Percentiles rank a stretch among this genome's conserved stretches.
Evolutionary conservation across 2,329 filamentous ascomycete species (phyloP).

Genomic region (Cadophora sp.): DNA sequence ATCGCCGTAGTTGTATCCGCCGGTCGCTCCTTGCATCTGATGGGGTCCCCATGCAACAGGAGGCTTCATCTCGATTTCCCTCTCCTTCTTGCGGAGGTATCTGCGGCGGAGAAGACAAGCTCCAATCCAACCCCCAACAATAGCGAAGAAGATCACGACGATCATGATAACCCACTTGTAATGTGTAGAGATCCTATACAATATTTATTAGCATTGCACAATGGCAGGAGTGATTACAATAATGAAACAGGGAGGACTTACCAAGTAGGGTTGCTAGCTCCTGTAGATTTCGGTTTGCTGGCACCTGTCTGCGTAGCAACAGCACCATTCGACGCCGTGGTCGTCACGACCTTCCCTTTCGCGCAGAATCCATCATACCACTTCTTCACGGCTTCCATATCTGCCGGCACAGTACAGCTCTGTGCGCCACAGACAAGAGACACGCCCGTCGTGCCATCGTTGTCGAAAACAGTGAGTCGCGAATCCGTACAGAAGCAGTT

Average conservation of each 20-base stretch:
- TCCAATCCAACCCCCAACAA: conserved; percentile 69
- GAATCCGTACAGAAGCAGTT: conserved; percentile 77
- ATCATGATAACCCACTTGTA: conserved; percentile 86
- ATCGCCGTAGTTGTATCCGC: conserved; percentile 37
- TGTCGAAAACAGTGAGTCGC: conserved; percentile 61
- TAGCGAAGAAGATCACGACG: conserved; percentile 73
- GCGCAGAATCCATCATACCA: conserved; percentile 78
- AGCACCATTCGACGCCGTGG: conserved; percentile 30
- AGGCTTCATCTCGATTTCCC: conserved; percentile 47
- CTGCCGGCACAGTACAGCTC: conserved; percentile 56
- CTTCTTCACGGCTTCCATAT: conserved; percentile 62
- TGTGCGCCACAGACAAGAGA: conserved; percentile 66
- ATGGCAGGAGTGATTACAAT: neutral
- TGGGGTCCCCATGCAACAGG: conserved; percentile 48
- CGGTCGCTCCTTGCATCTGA: conserved; percentile 45
- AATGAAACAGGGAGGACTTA: conserved; percentile 13
- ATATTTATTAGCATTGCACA: conserved; percentile 14
- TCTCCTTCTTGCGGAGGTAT: conserved; percentile 74
- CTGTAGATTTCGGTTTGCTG: conserved; percentile 11
- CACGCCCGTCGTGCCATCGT: conserved; percentile 62
- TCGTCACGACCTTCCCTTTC: conserved; percentile 46
- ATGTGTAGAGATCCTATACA: conserved; percentile 71
- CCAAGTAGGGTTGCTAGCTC: conserved; percentile 26
- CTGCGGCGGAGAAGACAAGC: conserved; percentile 76
- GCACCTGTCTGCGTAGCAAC: conserved; percentile 16